Evolutionary conservation across 371 early-diverging fungal genomes (phyloP).

Genomic region (Mortierella sp.): DNA sequence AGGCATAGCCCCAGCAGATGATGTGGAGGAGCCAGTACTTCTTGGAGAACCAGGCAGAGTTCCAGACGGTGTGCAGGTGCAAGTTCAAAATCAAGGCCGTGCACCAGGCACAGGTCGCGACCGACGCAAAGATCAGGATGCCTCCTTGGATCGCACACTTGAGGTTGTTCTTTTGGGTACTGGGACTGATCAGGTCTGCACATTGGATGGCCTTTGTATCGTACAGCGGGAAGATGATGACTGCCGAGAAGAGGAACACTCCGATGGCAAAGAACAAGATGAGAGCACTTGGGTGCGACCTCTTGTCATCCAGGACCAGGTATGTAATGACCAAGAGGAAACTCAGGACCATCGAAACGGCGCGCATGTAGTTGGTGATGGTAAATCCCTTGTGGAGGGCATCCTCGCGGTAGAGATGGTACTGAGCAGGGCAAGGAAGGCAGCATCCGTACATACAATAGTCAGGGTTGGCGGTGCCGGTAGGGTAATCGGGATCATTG

Average conservation of each 20-base stretch:
- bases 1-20: conserved; percentile 74
- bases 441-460: conserved; percentile 47
- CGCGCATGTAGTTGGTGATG: conserved; percentile 66
- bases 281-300: conserved; percentile 76
- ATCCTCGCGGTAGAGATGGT: conserved; percentile 60
- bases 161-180: conserved; percentile 68
- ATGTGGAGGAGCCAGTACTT: conserved; percentile 65
- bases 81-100: conserved; percentile 73
- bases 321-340: conserved; percentile 71
- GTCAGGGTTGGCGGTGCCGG: conserved; percentile 18
- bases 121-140: conserved; percentile 67
- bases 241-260: conserved; percentile 67
- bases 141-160: conserved; percentile 76
- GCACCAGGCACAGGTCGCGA: conserved; percentile 73
- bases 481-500: conserved; percentile 18
- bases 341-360: conserved; percentile 63
- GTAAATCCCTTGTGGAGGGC: conserved; percentile 62
- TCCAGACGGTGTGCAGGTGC: conserved; percentile 79
- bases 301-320: conserved; percentile 69
- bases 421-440: conserved; percentile 43
- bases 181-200: conserved; percentile 59
- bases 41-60: conserved; percentile 68
- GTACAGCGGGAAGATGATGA: conserved; percentile 68
- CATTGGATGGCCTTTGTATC: conserved; percentile 70
- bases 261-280: conserved; percentile 71